Percentiles rank a stretch among this genome's conserved stretches.
Evolutionary conservation across 257 asterid genomes (phyloP).

Genomic region (Rhazya stricta): DNA sequence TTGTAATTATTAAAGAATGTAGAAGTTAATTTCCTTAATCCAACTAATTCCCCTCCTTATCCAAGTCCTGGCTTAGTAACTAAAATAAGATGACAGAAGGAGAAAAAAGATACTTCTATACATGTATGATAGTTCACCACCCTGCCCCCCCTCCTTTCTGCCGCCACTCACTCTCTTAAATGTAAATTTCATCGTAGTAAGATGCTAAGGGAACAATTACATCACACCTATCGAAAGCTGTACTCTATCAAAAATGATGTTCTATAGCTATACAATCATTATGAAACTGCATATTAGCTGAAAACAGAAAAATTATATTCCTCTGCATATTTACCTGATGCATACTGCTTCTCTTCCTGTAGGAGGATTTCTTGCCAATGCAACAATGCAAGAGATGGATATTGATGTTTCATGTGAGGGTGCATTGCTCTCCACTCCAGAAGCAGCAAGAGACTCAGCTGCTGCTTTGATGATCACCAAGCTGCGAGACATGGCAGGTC

Average conservation of each 20-base stretch:
- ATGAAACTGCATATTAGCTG: too few relatives aligned
- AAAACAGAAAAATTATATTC: not conserved
- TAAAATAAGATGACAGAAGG: not conserved
- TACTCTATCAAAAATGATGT: too few relatives aligned
- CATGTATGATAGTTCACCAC: not conserved
- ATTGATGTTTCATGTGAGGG: slow-evolving; percentile 24
- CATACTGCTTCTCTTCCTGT: not conserved
- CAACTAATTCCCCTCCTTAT: not conserved
- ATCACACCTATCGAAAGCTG: too few relatives aligned
- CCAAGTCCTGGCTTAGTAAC: not conserved
- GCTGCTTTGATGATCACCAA: slow-evolving; percentile 34
- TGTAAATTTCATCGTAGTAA: too few relatives aligned
- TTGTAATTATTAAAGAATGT: not conserved
- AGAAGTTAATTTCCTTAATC: not conserved
- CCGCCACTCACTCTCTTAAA: too few relatives aligned
- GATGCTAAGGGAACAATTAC: too few relatives aligned
- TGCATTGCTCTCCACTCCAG: slow-evolving; percentile 25
- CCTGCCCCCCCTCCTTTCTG: too few relatives aligned
- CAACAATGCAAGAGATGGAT: slow-evolving; percentile 25
- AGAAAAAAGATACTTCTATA: not conserved
- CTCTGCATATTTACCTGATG: not conserved
- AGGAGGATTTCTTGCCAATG: slow-evolving; percentile 38
- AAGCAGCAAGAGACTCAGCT: slow-evolving; percentile 46
- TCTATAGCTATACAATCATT: too few relatives aligned
- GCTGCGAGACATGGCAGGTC: slow-evolving; percentile 1